Evolutionary conservation across 176 grass and related monocot genomes (phyloP).

Genomic region (Carex scoparia): DNA sequence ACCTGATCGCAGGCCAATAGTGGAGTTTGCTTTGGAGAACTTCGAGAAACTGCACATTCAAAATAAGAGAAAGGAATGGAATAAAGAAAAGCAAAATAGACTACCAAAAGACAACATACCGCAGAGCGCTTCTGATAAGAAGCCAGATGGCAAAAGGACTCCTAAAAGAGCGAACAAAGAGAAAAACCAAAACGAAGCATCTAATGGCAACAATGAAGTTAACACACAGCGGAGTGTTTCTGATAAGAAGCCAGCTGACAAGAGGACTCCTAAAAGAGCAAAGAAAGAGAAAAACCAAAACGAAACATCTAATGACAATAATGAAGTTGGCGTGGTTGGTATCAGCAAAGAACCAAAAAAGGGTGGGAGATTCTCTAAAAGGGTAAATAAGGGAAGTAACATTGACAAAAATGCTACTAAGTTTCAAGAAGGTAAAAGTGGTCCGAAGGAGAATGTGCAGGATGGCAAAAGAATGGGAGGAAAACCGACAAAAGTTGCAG

Average conservation of each 20-base stretch:
- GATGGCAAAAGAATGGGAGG: constrained; percentile 10
- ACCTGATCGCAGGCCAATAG: constrained; percentile 64
- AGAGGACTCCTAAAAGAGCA: constrained; percentile 36
- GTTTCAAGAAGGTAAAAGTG: constrained; percentile 12
- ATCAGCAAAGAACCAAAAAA: constrained; percentile 20
- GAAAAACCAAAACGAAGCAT: constrained; percentile 27
- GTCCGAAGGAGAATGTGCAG: constrained; percentile 13
- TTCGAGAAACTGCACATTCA: constrained; percentile 71
- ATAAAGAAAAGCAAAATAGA: constrained; percentile 21
- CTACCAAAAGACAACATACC: constrained; percentile 27
- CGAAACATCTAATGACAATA: constrained; percentile 27
- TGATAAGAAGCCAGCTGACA: constrained; percentile 12
- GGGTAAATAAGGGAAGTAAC: constrained; percentile 35
- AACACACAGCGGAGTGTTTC: not conserved
- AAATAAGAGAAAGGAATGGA: constrained; percentile 35
- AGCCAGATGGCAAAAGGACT: constrained; percentile 18
- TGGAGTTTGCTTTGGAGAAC: constrained; percentile 86
- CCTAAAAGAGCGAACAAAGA: constrained; percentile 37
- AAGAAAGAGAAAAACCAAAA: constrained; percentile 31
- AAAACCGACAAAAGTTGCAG: constrained; percentile 27
- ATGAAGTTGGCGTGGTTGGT: not conserved
- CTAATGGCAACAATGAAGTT: constrained; percentile 23
- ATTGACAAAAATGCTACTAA: constrained; percentile 5
- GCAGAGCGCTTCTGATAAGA: constrained; percentile 21
- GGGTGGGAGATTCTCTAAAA: constrained; percentile 32